These are phyloP conservation scores for Leucocoprinus leucothites DNA, from an alignment of 768 basidiomycete genomes.

Conservation along the genomic window DNA sequence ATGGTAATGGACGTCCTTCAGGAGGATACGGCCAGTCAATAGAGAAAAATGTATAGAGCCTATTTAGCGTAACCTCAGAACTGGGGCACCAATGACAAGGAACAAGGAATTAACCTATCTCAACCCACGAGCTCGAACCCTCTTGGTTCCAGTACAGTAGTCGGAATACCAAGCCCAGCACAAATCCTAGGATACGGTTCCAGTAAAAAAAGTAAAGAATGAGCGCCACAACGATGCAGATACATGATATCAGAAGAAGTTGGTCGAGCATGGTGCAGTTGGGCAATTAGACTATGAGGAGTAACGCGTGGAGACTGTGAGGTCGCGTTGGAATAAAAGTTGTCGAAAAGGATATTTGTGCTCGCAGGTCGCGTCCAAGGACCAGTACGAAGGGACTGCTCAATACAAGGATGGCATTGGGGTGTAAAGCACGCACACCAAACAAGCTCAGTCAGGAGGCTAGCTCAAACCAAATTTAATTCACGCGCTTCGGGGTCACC, in stretches of 20 bases:
- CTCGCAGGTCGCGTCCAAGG: not conserved
- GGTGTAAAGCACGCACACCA: not conserved
- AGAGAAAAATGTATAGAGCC: constrained; percentile 92
- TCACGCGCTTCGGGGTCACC: not conserved
- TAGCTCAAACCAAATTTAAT: no score
- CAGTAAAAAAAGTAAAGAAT: constrained; percentile 87
- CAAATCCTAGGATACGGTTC: constrained; percentile 76
- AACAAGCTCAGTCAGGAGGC: not conserved
- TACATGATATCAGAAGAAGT: constrained; percentile 61
- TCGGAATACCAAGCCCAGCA: constrained; percentile 65
- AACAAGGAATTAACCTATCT: constrained; percentile 55
- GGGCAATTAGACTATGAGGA: not conserved
- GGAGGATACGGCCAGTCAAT: constrained; percentile 79
- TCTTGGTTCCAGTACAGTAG: constrained; percentile 76
- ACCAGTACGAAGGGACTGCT: not conserved
- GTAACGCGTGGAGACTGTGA: not conserved
- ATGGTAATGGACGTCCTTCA: constrained; percentile 87
- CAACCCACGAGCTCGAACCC: constrained; percentile 77
- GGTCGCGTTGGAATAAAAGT: not conserved
- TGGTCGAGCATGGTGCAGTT: constrained; percentile 46
- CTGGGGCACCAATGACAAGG: not conserved
- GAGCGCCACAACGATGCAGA: constrained; percentile 51
- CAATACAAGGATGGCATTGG: not conserved
- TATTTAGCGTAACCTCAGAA: constrained; percentile 23
- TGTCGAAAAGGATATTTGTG: not conserved